Evolutionary conservation across 371 early-diverging fungal genomes (phyloP), one percentile per base, ranked within the genome.

Genomic region (Mortierella sp.): DNA sequence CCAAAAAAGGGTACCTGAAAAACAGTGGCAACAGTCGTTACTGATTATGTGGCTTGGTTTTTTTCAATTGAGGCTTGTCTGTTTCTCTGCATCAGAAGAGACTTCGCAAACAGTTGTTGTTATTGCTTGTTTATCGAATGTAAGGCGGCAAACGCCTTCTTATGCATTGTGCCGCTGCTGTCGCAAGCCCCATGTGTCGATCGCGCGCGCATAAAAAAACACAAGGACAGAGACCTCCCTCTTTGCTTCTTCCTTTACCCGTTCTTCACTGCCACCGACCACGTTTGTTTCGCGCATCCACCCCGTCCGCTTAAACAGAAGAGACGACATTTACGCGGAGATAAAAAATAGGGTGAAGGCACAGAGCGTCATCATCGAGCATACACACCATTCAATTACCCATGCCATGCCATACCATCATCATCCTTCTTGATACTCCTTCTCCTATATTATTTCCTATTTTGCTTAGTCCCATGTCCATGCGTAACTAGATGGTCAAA

Each of bases 241-340:
- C 42, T 38, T 13, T 50, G 50, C 16, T 14, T 16, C 16, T 16
- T 50, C 50, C 31, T 63, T 34, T 31, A 34, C 63, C 34, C 28
- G 28, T 58, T 28, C 28, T 58, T 58, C 60, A 58, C 28, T 34
- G 34, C 63, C 21, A 63, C 63, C 16, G 14, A 50, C 50, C 50
- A 50, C 50, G 50, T 50, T 50, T 11, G 63, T 3, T 26, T 58
- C n/a, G 58, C 13, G 26, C 57, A 31, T 4, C 19, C 31, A 13
- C 34, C 63, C 38, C 60, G 11, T 31, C 63, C 63, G 63, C 63
- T 63, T 63, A 63, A 60, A 60, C 60, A 60, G 2, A 63, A 19
- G 19, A 19, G 6, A 34, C 6, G 16, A 19, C 31, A 28, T 63
- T 63, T 63, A 63, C 38, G 63, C 63, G 63, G 21, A 19, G 14